These are phyloP conservation scores for Aspergillus arachidicola DNA, from an alignment of 2,329 filamentous ascomycete species.

Conservation along the genomic window DNA sequence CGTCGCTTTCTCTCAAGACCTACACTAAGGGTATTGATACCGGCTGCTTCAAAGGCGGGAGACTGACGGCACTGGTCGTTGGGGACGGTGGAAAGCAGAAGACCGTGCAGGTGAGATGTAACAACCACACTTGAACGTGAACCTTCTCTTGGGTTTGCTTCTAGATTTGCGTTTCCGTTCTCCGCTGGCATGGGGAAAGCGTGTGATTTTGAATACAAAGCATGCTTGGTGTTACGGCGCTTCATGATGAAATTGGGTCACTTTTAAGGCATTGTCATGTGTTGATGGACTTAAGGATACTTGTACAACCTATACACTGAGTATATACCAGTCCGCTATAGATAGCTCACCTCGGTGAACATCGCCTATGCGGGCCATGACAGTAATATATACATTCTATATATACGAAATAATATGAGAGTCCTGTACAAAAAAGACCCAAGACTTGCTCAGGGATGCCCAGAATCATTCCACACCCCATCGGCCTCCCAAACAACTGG, in stretches of 20 bases:
- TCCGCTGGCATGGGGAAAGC: slow-evolving; percentile 9
- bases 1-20: slow-evolving; percentile 65
- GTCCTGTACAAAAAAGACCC: not conserved
- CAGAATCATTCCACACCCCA: slow-evolving; percentile 24
- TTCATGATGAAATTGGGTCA: slow-evolving; percentile 1
- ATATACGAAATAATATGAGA: not conserved
- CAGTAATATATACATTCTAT: slow-evolving; percentile 5
- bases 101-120: slow-evolving; percentile 48
- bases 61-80: slow-evolving; percentile 76
- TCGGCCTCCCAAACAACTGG: slow-evolving; percentile 34
- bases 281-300: not conserved
- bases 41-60: slow-evolving; percentile 74
- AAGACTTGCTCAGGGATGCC: not conserved
- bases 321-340: not conserved
- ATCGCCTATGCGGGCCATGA: not conserved
- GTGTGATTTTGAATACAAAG: not conserved
- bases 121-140: slow-evolving; percentile 28
- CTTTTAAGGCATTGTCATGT: not conserved
- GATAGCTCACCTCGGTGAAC: not conserved
- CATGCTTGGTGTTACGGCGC: slow-evolving; percentile 9
- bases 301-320: not conserved
- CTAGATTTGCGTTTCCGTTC: not conserved
- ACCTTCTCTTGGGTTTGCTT: not conserved
- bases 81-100: slow-evolving; percentile 54
- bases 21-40: slow-evolving; percentile 87